These are phyloP conservation scores for Brassica hybrid DNA, from an alignment of 441 rosid genomes.

Conservation along the genomic window DNA sequence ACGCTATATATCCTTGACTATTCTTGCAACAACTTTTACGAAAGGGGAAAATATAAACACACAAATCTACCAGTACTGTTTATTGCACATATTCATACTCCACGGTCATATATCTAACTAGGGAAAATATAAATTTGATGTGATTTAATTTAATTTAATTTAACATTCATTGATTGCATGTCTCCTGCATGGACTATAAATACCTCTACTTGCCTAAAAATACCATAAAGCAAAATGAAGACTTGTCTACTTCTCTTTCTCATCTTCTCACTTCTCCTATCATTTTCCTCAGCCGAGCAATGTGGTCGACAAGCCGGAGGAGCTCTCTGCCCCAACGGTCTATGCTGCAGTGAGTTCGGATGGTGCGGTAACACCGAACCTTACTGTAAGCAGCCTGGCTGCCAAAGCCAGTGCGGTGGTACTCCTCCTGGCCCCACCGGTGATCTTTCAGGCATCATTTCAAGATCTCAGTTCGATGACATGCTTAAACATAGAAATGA, in stretches of 20 bases:
- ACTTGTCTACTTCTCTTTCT: constrained; percentile 28
- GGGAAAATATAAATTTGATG: no score
- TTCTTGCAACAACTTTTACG: neutral
- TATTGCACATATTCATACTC: no score
- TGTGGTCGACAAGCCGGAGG: constrained; percentile 65
- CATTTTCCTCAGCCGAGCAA: constrained; percentile 47
- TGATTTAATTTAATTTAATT: no score
- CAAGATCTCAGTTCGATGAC: constrained; percentile 46
- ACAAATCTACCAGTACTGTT: no score
- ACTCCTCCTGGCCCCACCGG: constrained; percentile 40
- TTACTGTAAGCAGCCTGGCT: constrained; percentile 47
- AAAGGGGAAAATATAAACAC: no score
- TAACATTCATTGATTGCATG: constrained; percentile 5
- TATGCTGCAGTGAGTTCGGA: no score
- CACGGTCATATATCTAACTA: no score
- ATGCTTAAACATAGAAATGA: constrained; percentile 62
- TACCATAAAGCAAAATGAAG: constrained; percentile 41
- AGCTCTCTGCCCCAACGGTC: constrained; percentile 52
- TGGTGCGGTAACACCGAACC: no score
- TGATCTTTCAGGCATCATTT: constrained; percentile 42
- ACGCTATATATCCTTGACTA: constrained; percentile 10
- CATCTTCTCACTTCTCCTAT: constrained; percentile 16
- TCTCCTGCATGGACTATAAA: constrained; percentile 13
- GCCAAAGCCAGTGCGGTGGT: constrained; percentile 65
- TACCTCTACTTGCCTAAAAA: neutral